Evolutionary conservation across 129 eudicot genomes (phyloP), one percentile per base, ranked within the genome.

Genomic region (Flaveria bidentis): DNA sequence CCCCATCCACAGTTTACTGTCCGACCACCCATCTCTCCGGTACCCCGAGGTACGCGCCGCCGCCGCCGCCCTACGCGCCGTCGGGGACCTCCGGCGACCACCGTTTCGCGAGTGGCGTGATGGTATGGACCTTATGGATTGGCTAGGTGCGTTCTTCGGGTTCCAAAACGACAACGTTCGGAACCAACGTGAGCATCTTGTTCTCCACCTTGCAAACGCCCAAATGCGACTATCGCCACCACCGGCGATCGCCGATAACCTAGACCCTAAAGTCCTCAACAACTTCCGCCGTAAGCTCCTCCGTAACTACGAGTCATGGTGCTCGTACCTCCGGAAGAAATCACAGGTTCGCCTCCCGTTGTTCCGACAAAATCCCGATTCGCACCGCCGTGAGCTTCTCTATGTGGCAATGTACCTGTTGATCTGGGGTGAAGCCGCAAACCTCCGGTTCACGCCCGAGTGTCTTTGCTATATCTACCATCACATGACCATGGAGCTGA

Each of bases 341-440:
- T 85, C 97, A 0, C 89, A 87, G 71, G 87, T 93, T 30, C 83
- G 86, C 12, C 85, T 85, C 49, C 83, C 87, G 4, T 76, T 60
- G 1, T 49, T 66, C n/a, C 85, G 97, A 45, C 84, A 73, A 30
- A 87, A 84, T 73, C 84, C 87, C 0, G 92, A 90, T 1, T 58
- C 86, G 15, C 79, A 84, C 64, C 87, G 98, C 18, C 85, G 92
- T 6, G 98, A 93, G 52, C 86, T 93, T 26, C 68, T 93, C 36
- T 93, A 93, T 64, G 92, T 90, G 13, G 87, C 88, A 5, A 91
- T 93, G 58, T 93, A 88, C 50, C 18, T 93, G 1, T 67, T 93
- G 2, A 81, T 93, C 12, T 93, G 98, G 98, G 98, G 98, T 44
- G 98, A 93, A 72, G 88, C 98, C 0, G 98, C 85, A 12, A 93